Base-by-base conservation (phyloP, 1,139 yeast species). In the Pichia sp. region DNA sequence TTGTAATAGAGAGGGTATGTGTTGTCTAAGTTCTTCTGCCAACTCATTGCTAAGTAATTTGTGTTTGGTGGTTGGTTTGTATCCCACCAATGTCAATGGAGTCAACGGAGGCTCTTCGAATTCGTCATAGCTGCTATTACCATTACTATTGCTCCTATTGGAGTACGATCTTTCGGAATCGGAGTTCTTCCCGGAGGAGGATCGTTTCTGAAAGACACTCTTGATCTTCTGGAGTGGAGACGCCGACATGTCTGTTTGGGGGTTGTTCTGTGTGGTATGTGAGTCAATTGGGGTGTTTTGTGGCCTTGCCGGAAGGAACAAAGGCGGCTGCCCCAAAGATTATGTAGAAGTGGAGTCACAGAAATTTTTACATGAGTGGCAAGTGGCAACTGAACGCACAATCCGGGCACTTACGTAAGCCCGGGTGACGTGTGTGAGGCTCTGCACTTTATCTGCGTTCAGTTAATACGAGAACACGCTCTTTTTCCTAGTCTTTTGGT, bases 1-100 rank as follows among this genome's bases (percentile, higher is more conserved):
- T 62, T 89, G 96, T 38, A 87, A 70, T 42, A 97, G 70, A 4
- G 87, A 76, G 0, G 98, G 96, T 48, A 91, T 63, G 46, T 89
- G 72, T 37, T 73, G 70, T 41, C 97, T 73, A 34, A 93, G 75
- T 51, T 88, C 90, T 50, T 77, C 84, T 1, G 94, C 93, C 57
- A 91, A 68, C 40, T 79, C 85, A 1, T 61, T 56, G 18, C 74
- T 73, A 51, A 93, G 60, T 11, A 91, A 67, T 53, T 75, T 72
- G 53, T 79, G 79, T 48, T 72, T 77, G 1, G 95, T 85, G 2
- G 70, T 65, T 0, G 68, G 59, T 32, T 71, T 69, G 61, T 85
- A 87, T 0, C 96, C 96, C 2, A 51, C 47, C 19, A 83, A 61
- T 28, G 58, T 58, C 7, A 83, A 63, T 0, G 79, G 77, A 1